Evolutionary conservation across 345 rosid genomes (phyloP).

Genomic region (Kernera saxatilis): DNA sequence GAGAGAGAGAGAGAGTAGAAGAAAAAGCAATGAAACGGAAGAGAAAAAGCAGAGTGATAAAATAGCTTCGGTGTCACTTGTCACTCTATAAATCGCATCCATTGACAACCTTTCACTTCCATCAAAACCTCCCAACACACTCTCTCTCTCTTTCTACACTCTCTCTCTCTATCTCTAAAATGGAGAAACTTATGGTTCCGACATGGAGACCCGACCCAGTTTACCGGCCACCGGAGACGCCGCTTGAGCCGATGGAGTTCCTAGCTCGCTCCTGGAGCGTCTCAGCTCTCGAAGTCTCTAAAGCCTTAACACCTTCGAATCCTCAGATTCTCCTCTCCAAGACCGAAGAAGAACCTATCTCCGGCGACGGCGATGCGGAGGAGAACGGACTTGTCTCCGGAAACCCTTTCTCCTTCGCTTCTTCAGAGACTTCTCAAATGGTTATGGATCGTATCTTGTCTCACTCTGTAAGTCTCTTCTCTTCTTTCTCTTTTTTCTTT

Average conservation of each 20-base stretch:
- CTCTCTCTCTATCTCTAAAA: not conserved
- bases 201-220: constrained; percentile 61
- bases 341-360: constrained; percentile 48
- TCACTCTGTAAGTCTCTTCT: constrained; percentile 71
- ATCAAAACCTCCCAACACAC: constrained; percentile 1
- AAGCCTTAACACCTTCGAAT: constrained; percentile 56
- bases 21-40: constrained; percentile 21
- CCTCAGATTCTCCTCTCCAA: constrained; percentile 46
- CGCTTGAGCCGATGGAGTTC: constrained; percentile 93
- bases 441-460: constrained; percentile 97
- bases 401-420: constrained; percentile 89
- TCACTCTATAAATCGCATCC: constrained; percentile 29
- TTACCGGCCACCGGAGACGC: constrained; percentile 85
- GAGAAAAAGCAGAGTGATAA: constrained; percentile 23
- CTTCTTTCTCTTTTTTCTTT: not conserved
- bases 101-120: constrained; percentile 24
- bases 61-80: constrained; percentile 25
- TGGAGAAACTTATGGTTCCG: constrained; percentile 53
- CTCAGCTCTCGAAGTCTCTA: constrained; percentile 80
- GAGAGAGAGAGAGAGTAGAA: not conserved
- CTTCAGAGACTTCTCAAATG: constrained; percentile 96
- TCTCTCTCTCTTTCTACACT: not conserved
- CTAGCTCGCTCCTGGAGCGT: constrained; percentile 94
- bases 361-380: constrained; percentile 44
- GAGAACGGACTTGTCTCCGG: constrained; percentile 65